Evolutionary conservation across 495 filamentous ascomycete genomes (phyloP).

Genomic region (Aspergillus wentii): DNA sequence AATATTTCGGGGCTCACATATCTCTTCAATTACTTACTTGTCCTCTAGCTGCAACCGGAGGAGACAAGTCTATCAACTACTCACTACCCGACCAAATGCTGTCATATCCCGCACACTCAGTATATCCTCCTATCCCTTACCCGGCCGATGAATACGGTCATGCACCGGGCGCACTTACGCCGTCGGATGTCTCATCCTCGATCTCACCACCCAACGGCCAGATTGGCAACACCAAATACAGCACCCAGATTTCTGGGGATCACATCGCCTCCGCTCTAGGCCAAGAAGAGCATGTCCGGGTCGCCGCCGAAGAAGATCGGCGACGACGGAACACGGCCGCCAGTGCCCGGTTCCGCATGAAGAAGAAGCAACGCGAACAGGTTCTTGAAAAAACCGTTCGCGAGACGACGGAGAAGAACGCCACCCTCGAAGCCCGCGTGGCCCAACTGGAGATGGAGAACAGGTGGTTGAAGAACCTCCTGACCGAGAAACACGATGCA

Average conservation of each 20-base stretch:
- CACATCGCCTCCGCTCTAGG: conserved; percentile 35
- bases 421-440: conserved; percentile 72
- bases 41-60: conserved; percentile 11
- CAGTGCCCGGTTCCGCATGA: conserved; percentile 89
- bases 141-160: conserved; percentile 37
- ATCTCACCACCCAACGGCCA: conserved; percentile 45
- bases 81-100: conserved; percentile 40
- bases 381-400: conserved; percentile 85
- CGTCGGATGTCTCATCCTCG: conserved; percentile 43
- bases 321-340: conserved; percentile 94
- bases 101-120: conserved; percentile 37
- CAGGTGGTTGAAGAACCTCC: conserved; percentile 89
- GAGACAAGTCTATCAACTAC: conserved; percentile 42
- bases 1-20: no score
- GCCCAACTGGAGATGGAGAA: conserved; percentile 91
- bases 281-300: conserved; percentile 51
- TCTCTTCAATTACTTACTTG: conserved; percentile 1
- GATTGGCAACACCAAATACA: conserved; percentile 44
- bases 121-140: conserved; percentile 44
- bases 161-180: conserved; percentile 33
- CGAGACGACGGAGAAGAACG: conserved; percentile 84
- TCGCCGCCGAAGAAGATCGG: conserved; percentile 94
- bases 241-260: conserved; percentile 39
- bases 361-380: conserved; percentile 99
- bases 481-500: conserved; percentile 80